Evolutionary conservation across 2,329 filamentous ascomycete species (phyloP).

Genomic region (Apiospora malaysiana): DNA sequence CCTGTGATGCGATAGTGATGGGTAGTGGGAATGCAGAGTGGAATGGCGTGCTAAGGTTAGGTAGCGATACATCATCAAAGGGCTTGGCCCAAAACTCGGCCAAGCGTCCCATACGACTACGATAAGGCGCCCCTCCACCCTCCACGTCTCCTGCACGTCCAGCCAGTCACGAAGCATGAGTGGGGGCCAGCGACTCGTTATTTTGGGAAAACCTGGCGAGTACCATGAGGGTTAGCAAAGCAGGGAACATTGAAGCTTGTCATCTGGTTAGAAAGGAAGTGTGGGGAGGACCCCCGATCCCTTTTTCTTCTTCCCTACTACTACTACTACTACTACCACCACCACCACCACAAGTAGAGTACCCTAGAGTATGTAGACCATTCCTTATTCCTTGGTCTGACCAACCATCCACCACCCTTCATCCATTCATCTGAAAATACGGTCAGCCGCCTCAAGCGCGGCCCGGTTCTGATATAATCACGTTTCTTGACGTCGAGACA

Average conservation of each 20-base stretch:
- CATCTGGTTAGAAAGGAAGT: conserved; percentile 1
- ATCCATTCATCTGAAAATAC: not conserved
- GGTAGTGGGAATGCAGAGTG: not conserved
- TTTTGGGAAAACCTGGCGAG: conserved; percentile 4
- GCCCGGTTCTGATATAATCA: conserved; percentile 1
- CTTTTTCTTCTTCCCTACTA: not conserved
- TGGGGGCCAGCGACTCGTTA: conserved; percentile 16
- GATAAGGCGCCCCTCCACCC: not conserved
- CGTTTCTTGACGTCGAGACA: conserved; percentile 16
- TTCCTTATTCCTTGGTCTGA: conserved; percentile 10
- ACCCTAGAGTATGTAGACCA: too few relatives aligned
- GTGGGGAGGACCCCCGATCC: conserved; percentile 18
- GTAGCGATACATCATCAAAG: conserved; percentile 1
- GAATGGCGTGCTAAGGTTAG: not conserved
- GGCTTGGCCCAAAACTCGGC: not conserved
- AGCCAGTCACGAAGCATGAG: not conserved
- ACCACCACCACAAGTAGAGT: too few relatives aligned
- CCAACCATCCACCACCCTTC: not conserved
- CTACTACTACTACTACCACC: too few relatives aligned
- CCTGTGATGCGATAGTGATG: not conserved
- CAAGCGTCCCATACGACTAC: conserved; percentile 5
- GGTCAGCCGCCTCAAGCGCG: conserved; percentile 13
- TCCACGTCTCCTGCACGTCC: too few relatives aligned
- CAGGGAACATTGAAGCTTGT: conserved; percentile 1
- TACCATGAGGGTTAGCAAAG: not conserved